A percentile compares a stretch with the other conserved stretches of the same genome.
phyloP scores from a whole-genome alignment of 140 eudicot species.

The Oenanthe javanica region DNA sequence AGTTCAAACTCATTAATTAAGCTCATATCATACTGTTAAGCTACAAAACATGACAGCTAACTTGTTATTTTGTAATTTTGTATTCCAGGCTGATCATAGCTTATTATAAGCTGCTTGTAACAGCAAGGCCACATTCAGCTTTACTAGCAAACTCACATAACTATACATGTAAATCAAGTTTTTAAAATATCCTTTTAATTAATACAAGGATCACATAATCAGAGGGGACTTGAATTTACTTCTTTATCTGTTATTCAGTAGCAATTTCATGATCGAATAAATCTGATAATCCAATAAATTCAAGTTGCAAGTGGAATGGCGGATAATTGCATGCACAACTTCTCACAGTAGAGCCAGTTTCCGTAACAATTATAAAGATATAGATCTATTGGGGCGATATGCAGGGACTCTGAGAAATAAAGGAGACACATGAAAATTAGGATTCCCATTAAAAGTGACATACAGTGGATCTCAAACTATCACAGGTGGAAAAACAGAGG shows the following conservation, averaged over 20 bases:
- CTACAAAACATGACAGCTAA: not conserved
- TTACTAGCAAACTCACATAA: not conserved
- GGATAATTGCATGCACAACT: too few species aligned
- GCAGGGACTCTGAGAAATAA: not conserved
- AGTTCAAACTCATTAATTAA: not conserved
- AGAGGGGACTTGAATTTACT: not conserved
- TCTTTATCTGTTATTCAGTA: too few species aligned
- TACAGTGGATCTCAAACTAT: not conserved
- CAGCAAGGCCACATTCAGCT: not conserved
- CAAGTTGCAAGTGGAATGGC: too few species aligned
- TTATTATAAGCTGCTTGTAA: too few species aligned
- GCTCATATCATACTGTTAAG: not conserved
- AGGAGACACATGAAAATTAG: not conserved
- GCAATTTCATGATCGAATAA: too few species aligned
- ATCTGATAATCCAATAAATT: too few species aligned
- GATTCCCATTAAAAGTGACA: not conserved
- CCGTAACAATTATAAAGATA: not conserved
- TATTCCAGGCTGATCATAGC: not conserved
- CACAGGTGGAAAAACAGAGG: not conserved
- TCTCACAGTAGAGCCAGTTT: not conserved
- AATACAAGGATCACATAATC: not conserved
- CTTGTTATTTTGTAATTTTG: not conserved
- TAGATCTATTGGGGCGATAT: not conserved
- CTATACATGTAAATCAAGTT: not conserved
- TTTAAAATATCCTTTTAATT: too few species aligned